Percentiles rank a stretch among this genome's conserved stretches.
phyloP scores from a whole-genome alignment of 2,329 filamentous ascomycete species.

The Hymenoscyphus linearis region DNA sequence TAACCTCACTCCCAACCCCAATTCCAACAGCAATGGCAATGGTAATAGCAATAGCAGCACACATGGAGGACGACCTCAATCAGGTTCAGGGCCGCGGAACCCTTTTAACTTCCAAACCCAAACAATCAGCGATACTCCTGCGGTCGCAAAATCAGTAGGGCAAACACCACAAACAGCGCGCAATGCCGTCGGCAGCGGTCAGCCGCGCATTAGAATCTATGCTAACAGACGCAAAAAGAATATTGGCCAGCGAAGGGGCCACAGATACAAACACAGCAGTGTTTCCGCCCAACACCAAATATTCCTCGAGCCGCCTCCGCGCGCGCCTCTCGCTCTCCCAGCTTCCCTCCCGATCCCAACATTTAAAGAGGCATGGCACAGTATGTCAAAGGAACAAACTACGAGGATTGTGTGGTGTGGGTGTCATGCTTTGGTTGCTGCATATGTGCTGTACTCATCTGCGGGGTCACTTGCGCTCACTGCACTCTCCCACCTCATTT shows the following conservation, averaged over 20 bases:
- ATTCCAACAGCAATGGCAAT: slow-evolving; percentile 10
- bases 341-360: slow-evolving; percentile 91
- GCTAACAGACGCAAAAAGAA: slow-evolving; percentile 49
- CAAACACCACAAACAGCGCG: slow-evolving; percentile 1
- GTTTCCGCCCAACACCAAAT: slow-evolving; percentile 87
- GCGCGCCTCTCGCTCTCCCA: slow-evolving; percentile 82
- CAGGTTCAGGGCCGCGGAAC: slow-evolving; percentile 39
- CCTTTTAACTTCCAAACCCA: slow-evolving; percentile 96
- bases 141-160: slow-evolving; percentile 62
- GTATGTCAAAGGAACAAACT: slow-evolving; percentile 85
- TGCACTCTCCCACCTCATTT: slow-evolving; percentile 84
- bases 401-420: slow-evolving; percentile 81
- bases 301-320: slow-evolving; percentile 83
- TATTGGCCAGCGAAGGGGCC: slow-evolving; percentile 84
- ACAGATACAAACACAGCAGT: slow-evolving; percentile 97
- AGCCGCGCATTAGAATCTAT: slow-evolving; percentile 7
- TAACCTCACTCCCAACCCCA: slow-evolving; percentile 10
- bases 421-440: slow-evolving; percentile 78
- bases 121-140: slow-evolving; percentile 64
- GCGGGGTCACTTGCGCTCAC: slow-evolving; percentile 86
- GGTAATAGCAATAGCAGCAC: slow-evolving; percentile 12
- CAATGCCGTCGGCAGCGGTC: slow-evolving; percentile 1
- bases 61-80: slow-evolving; percentile 16
- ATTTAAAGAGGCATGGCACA: slow-evolving; percentile 77
- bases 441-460: slow-evolving; percentile 79